A percentile compares a stretch with the other conserved stretches of the same genome.
phyloP scores from a whole-genome alignment of 352 stramenopile species.

The Phytopythium sindhum region DNA sequence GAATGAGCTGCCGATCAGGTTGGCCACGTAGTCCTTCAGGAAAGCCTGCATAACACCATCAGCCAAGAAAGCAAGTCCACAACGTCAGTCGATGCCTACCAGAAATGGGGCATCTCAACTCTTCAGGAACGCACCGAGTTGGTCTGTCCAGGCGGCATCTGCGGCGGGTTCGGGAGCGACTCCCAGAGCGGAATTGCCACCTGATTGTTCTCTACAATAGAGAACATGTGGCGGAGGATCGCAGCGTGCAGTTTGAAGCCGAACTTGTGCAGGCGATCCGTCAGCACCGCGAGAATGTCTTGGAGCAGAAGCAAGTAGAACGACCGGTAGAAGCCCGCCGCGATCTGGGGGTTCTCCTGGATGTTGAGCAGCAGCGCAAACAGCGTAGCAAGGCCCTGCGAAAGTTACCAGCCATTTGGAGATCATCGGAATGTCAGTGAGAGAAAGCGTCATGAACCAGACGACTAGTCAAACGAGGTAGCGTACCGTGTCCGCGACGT shows the following conservation, averaged over 20 bases:
- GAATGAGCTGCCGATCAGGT: conserved; percentile 96
- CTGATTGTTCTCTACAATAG: conserved; percentile 95
- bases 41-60: conserved; percentile 50
- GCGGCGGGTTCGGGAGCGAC: conserved; percentile 65
- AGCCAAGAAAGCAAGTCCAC: conserved; percentile 11
- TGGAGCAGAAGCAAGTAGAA: conserved; percentile 95
- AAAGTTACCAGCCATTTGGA: neutral
- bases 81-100: neutral
- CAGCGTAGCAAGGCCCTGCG: conserved; percentile 93
- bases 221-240: conserved; percentile 97
- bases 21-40: conserved; percentile 96
- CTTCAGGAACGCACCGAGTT: conserved; percentile 55
- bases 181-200: conserved; percentile 96
- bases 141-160: conserved; percentile 61
- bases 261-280: conserved; percentile 98
- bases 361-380: conserved; percentile 97
- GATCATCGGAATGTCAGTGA: neutral
- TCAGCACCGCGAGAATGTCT: conserved; percentile 97
- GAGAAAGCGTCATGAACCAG: neutral
- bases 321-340: conserved; percentile 97
- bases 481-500: conserved; percentile 94
- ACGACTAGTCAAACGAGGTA: conserved; percentile 1
- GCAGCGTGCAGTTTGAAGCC: conserved; percentile 98
- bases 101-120: neutral
- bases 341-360: conserved; percentile 91